Percentiles rank a stretch among this genome's conserved stretches.
Evolutionary conservation across 257 asterid genomes (phyloP).

Genomic region (Hygrophila difformis): DNA sequence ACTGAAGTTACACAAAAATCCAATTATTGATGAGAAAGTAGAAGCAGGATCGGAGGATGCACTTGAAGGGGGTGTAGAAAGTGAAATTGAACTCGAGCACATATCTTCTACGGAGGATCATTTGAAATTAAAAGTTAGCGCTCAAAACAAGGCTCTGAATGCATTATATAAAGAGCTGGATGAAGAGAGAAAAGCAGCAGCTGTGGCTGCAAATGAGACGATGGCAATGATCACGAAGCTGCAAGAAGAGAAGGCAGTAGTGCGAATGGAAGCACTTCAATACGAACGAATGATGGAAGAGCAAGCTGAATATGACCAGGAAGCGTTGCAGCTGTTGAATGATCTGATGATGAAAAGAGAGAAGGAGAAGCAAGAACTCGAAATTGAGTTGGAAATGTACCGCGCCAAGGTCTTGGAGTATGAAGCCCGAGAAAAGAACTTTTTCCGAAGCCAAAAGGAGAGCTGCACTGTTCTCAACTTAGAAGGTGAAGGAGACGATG

Average conservation of each 20-base stretch:
- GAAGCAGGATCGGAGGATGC: conserved; percentile 38
- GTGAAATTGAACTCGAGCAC: conserved; percentile 34
- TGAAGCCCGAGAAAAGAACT: conserved; percentile 29
- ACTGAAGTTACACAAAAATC: conserved; percentile 26
- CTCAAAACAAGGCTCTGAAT: conserved; percentile 34
- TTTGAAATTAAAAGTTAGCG: conserved; percentile 20
- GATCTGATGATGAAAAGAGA: conserved; percentile 55
- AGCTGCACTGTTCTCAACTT: conserved; percentile 27
- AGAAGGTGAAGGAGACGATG: conserved; percentile 26
- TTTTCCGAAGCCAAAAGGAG: conserved; percentile 29
- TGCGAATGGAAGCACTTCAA: conserved; percentile 67
- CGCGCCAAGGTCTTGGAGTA: conserved; percentile 28
- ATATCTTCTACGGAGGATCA: conserved; percentile 20
- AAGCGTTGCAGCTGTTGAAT: conserved; percentile 58
- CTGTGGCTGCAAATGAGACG: conserved; percentile 47
- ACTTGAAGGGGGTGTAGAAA: conserved; percentile 40
- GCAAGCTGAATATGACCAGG: conserved; percentile 73
- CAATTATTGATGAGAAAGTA: conserved; percentile 24
- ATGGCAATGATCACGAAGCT: conserved; percentile 65
- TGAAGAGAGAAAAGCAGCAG: conserved; percentile 58
- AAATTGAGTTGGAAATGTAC: conserved; percentile 41
- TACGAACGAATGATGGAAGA: conserved; percentile 82
- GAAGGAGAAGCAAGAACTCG: conserved; percentile 56
- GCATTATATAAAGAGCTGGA: conserved; percentile 52
- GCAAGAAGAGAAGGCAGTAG: conserved; percentile 60